A percentile compares a stretch with the other conserved stretches of the same genome.
Evolutionary conservation across 1,139 yeast species (phyloP).

Genomic region (Arxiozyma telluris): DNA sequence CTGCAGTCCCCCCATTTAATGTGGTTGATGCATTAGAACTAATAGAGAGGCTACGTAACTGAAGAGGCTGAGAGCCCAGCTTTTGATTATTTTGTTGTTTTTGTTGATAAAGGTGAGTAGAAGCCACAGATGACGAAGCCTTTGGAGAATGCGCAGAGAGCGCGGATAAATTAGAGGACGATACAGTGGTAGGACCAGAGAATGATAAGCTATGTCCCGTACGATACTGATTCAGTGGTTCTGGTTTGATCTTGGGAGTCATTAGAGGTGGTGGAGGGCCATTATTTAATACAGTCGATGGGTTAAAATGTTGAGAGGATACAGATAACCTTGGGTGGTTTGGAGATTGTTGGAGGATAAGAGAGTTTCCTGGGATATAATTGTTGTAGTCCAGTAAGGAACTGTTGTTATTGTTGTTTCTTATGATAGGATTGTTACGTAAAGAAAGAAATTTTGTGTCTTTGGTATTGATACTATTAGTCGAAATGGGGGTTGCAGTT

Average conservation of each 20-base stretch:
- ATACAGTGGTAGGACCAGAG: not conserved
- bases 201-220: not conserved
- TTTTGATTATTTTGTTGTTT: not conserved
- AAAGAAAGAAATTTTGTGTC: not conserved
- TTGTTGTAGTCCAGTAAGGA: not conserved
- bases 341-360: not conserved
- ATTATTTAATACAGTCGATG: not conserved
- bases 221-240: not conserved
- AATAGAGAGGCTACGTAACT: not conserved
- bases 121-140: not conserved
- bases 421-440: not conserved
- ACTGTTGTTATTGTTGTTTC: not conserved
- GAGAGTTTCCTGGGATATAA: constrained; percentile 1
- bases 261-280: not conserved
- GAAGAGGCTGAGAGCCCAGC: not conserved
- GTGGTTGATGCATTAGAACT: not conserved
- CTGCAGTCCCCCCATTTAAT: not conserved
- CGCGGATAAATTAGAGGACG: not conserved
- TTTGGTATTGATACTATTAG: not conserved
- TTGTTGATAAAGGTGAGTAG: not conserved
- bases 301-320: not conserved
- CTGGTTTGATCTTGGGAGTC: not conserved
- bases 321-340: not conserved
- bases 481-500: not conserved
- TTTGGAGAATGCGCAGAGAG: not conserved